Evolutionary conservation across 176 grass and related monocot species (phyloP).

Genomic region (Carex scoparia): DNA sequence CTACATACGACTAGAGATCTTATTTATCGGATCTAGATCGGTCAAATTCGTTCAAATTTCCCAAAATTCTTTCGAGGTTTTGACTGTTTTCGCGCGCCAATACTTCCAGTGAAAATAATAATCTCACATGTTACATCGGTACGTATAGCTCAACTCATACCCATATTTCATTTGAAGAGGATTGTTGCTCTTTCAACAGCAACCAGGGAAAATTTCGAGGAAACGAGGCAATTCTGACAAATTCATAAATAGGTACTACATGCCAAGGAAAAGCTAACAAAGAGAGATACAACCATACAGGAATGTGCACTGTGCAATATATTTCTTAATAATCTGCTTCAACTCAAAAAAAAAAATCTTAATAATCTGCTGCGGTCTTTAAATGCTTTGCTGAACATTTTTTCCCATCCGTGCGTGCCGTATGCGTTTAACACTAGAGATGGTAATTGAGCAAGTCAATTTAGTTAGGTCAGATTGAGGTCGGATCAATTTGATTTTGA

Average conservation of each 20-base stretch:
- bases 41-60: background rate
- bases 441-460: no score
- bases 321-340: background rate
- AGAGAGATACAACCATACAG: background rate
- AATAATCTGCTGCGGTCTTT: no score
- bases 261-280: background rate
- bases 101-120: background rate
- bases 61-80: background rate
- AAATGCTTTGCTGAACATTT: no score
- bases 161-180: background rate
- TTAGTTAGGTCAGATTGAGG: no score
- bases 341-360: no score
- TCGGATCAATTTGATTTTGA: no score
- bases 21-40: background rate
- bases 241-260: background rate
- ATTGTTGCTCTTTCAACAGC: background rate
- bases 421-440: no score
- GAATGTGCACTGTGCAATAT: background rate
- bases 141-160: background rate
- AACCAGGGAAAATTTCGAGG: background rate
- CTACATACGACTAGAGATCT: background rate
- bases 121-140: background rate
- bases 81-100: background rate
- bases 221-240: background rate
- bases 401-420: no score